phyloP scores from a whole-genome alignment of 495 filamentous ascomycete genomes.

The Staphylotrichum tortipilum region DNA sequence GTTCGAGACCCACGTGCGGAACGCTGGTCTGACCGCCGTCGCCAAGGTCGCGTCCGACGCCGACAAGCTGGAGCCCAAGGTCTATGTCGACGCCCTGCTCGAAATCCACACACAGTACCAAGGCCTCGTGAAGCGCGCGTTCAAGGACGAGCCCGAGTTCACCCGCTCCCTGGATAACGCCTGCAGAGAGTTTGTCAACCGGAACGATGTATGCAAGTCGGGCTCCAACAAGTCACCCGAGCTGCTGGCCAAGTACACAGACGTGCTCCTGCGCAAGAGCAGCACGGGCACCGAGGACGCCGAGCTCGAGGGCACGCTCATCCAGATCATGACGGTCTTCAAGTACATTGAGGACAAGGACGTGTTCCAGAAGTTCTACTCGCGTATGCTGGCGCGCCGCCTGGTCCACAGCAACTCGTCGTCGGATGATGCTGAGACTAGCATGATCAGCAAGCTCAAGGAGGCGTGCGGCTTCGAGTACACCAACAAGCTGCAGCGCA shows the following conservation, averaged over 20 bases:
- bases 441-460: constrained; percentile 99
- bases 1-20: constrained; percentile 89
- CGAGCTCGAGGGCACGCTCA: constrained; percentile 80
- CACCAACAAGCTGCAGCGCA: constrained; percentile 97
- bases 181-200: constrained; percentile 95
- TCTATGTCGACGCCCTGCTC: constrained; percentile 90
- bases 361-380: constrained; percentile 99
- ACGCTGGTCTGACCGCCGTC: constrained; percentile 76
- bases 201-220: constrained; percentile 88
- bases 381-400: constrained; percentile 88
- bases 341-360: constrained; percentile 99
- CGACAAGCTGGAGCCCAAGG: constrained; percentile 88
- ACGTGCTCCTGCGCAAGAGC: constrained; percentile 86
- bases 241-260: constrained; percentile 91
- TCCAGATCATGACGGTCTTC: constrained; percentile 99
- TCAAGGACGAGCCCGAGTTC: constrained; percentile 93
- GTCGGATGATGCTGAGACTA: constrained; percentile 94
- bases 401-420: constrained; percentile 90
- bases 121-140: constrained; percentile 81
- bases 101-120: constrained; percentile 92
- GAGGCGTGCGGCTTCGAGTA: constrained; percentile 98
- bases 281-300: constrained; percentile 84
- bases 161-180: constrained; percentile 94
- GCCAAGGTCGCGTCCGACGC: constrained; percentile 85
- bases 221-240: constrained; percentile 90